A percentile compares a stretch with the other conserved stretches of the same genome.
These are phyloP conservation scores for Rutstroemia sp. DNA, from an alignment of 2,329 filamentous ascomycete genomes.

Conservation along the genomic window DNA sequence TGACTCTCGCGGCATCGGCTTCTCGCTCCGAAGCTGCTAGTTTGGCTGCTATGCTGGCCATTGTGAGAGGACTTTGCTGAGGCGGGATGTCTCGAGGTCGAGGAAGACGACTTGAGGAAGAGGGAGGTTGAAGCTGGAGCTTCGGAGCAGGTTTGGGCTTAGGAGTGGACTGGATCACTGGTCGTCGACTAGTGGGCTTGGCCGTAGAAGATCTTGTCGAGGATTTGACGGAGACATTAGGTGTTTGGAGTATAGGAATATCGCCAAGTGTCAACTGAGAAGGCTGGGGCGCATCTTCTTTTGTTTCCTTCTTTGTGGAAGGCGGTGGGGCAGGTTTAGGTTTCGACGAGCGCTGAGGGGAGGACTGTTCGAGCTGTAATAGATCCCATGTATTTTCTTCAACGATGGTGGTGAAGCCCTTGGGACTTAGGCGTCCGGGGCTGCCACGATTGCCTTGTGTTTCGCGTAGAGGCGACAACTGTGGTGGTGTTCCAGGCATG, in stretches of 20 bases:
- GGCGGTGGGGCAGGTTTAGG: conserved; percentile 18
- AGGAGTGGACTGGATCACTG: background rate
- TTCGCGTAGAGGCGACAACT: conserved; percentile 39
- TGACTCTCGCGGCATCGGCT: conserved; percentile 54
- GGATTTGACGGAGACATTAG: background rate
- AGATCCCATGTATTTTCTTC: conserved; percentile 43
- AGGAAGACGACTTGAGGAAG: conserved; percentile 21
- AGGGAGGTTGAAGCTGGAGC: conserved; percentile 15
- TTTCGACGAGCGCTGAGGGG: conserved; percentile 29
- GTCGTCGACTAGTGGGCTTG: conserved; percentile 8
- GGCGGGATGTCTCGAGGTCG: conserved; percentile 24
- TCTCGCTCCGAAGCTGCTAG: conserved; percentile 56
- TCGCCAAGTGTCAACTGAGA: conserved; percentile 18
- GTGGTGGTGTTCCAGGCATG: conserved; percentile 23
- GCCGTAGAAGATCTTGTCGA: conserved; percentile 2
- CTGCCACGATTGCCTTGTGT: conserved; percentile 22
- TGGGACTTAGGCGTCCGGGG: conserved; percentile 24
- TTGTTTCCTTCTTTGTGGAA: conserved; percentile 8
- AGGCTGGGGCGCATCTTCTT: background rate
- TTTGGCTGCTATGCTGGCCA: conserved; percentile 56
- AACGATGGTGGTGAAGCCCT: conserved; percentile 39
- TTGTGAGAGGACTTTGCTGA: conserved; percentile 51
- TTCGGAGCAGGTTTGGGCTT: conserved; percentile 16
- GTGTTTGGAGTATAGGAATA: conserved; percentile 18
- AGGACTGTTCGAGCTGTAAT: conserved; percentile 30